phyloP scores from a whole-genome alignment of 805 yeast species.

The Starmera quercuum region DNA sequence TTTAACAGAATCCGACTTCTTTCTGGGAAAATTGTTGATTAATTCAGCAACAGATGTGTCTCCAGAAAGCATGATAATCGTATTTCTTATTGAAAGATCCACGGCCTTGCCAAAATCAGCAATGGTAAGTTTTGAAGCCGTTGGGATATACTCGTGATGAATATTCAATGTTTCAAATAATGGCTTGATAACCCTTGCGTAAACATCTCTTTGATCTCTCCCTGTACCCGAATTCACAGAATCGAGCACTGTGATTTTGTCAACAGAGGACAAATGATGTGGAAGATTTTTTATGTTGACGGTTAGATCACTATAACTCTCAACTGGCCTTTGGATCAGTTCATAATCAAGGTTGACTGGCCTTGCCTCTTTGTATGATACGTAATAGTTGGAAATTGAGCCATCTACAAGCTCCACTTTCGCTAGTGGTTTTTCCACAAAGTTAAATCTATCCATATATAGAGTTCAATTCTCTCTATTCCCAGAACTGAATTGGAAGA shows the following conservation, averaged over 20 bases:
- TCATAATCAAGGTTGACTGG: constrained; percentile 4
- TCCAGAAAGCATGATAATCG: constrained; percentile 67
- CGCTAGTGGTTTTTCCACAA: neutral
- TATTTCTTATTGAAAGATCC: constrained; percentile 17
- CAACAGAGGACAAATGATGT: constrained; percentile 1
- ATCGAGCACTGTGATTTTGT: constrained; percentile 23
- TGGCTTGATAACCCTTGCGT: constrained; percentile 37
- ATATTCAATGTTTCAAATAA: constrained; percentile 32
- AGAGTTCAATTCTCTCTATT: too few relatives aligned
- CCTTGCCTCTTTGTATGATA: neutral
- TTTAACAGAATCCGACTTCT: constrained; percentile 1
- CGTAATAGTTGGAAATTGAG: neutral
- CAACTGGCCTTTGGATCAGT: neutral
- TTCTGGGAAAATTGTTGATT: constrained; percentile 39
- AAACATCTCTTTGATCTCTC: constrained; percentile 29
- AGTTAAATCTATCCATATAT: too few relatives aligned
- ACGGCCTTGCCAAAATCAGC: constrained; percentile 29
- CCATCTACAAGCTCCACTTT: neutral
- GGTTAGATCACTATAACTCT: neutral
- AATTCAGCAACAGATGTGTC: constrained; percentile 82
- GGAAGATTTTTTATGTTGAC: constrained; percentile 2
- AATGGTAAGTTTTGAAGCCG: constrained; percentile 33
- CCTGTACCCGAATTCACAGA: constrained; percentile 31
- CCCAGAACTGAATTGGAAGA: too few relatives aligned
- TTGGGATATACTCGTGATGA: constrained; percentile 32